Base-by-base conservation (phyloP, 192 early-diverging fungal genomes). In the Coemansia sp. region DNA sequence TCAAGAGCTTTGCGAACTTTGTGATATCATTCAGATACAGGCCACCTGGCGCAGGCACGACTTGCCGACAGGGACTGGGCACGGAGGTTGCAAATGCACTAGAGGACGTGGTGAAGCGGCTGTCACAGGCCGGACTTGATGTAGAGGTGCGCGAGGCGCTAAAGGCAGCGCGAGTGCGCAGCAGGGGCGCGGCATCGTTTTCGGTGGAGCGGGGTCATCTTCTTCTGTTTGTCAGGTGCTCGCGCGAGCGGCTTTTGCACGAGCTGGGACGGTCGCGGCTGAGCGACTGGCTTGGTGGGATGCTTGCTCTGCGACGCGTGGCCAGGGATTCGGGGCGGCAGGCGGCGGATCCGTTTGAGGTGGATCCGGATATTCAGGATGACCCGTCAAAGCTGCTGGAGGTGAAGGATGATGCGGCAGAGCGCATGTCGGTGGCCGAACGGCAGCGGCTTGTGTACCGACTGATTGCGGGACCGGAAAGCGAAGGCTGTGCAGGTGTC, bases 261-360 rank as follows among this genome's bases (percentile, higher is more conserved):
- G 84, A 87, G 63, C 66, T 75, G 55, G 67, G 67, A 20, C 62
- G 75, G 48, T 58, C 54, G 75, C 89, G 90, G 63, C 73, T 88
- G n/a, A 81, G 89, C n/a, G 91, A 93, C 75, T 91, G 89, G 83
- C 65, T 93, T 14, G 70, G 82, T 13, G 91, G 91, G 41, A 87
- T 91, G 70, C 83, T 83, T 38, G 49, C 61, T 42, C 59, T 84
- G 62, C 68, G 71, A 57, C 68, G 74, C 12, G 69, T 68, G 51
- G 50, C 50, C 49, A 45, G 68, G 42, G 68, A 50, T 11, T 56
- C 64, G 22, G 69, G 59, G 25, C 45, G 51, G 59, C 53, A 39
- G 44, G 49, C 64, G 16, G 74, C 64, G 6, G 74, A 72, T 42
- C 71, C 74, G 48, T 43, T 68, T 22, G 72, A 74, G 68, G 74